Evolutionary conservation across 2,329 filamentous ascomycete species (phyloP), one percentile per base, ranked within the genome.

Genomic region (Cercospora sesami): DNA sequence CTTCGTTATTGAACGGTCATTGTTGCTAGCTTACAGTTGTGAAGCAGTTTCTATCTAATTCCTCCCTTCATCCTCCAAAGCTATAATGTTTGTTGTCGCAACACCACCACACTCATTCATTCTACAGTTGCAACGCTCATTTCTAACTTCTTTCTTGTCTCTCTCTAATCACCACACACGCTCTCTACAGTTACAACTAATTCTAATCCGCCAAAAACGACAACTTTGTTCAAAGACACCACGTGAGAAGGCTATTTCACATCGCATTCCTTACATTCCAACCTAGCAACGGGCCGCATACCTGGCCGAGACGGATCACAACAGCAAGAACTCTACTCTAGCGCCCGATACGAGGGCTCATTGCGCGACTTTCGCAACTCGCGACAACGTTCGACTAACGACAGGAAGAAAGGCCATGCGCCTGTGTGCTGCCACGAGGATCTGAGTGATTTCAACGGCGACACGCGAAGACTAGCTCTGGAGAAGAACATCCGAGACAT

Each of bases 281-380:
- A 66, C 57, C 39, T 74, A 77, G 76, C 77, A 73, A 80, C 78
- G 70, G 67, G 57, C 67, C 63, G 72, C 74, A 77, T 77, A 69
- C 74, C 75, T 64, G 71, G 64, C 65, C 68, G 62, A 71, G 69
- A 73, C 70, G 75, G 59, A 73, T 70, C 74, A 77, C 64, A 75
- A 75, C 75, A 77, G 63, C 31, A 53, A 45, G 45, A 39, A 61
- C 51, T 31, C 10, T 60, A 63, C 51, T 53, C 60, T 45, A 36
- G 21, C 55, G 45, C 42, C 31, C 58, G 21, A 42, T 28, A 42
- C 55, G 64, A 59, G 61, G 59, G 48, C 69, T 48, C 55, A 42
- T 69, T 48, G 61, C 61, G 63, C 57, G 55, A 60, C 39, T 60
- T 42, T 60, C 28, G 55, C 55, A 23, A 51, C 36, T 61, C 28